Evolutionary conservation across 208 protist genomes (phyloP).

Genomic region (Angomonas ambiguus): DNA sequence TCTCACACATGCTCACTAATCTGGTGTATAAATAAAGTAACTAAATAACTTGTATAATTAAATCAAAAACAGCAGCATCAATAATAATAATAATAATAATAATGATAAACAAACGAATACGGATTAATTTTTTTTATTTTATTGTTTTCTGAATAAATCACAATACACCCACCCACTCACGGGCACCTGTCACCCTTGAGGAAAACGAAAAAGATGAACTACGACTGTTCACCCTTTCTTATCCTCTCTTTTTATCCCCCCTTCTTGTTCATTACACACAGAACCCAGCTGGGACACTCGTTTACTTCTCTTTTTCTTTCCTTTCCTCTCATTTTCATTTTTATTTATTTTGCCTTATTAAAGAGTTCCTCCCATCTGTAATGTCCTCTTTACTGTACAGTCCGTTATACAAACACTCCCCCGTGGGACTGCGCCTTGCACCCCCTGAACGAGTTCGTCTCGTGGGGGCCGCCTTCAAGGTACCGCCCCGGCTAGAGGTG

Average conservation of each 20-base stretch:
- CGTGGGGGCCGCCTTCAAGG: neutral
- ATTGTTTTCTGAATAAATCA: neutral
- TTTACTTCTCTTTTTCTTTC: no score
- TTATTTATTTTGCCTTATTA: neutral
- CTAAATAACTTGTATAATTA: neutral
- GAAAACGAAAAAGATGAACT: neutral
- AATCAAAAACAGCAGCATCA: constrained; percentile 16
- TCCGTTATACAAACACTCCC: neutral
- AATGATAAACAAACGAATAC: constrained; percentile 2
- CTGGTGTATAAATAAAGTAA: neutral
- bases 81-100: constrained; percentile 9
- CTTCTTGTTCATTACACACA: no score
- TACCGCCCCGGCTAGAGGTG: neutral
- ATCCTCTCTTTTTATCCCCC: no score
- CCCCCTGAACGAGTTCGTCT: neutral
- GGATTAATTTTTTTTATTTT: constrained; percentile 22
- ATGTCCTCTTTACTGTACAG: neutral
- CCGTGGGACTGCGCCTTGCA: neutral
- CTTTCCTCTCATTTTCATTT: neutral
- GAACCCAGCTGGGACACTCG: no score
- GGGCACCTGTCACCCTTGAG: neutral
- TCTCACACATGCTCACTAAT: no score
- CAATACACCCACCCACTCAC: neutral
- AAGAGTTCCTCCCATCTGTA: neutral
- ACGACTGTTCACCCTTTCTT: no score